A percentile compares a stretch with the other conserved stretches of the same genome.
Conservation (phyloP, 2,329 filamentous ascomycete genomes). For the Leptographium radiaticola region DNA sequence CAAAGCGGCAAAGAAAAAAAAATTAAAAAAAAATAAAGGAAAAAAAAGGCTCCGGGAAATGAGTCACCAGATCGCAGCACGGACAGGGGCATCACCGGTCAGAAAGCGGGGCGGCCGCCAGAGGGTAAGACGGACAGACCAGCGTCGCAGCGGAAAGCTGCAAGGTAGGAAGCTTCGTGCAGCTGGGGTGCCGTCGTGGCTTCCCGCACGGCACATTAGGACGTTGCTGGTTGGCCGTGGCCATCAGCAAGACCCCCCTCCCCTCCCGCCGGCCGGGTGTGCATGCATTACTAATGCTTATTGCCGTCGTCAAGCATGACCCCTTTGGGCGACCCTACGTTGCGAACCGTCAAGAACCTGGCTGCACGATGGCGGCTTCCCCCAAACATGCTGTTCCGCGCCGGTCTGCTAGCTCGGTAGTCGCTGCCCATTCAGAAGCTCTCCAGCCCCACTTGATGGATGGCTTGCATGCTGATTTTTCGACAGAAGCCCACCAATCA, state of each 20-base stretch:
- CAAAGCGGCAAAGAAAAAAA: neutral
- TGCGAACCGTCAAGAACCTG: too few species aligned
- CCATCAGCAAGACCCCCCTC: too few species aligned
- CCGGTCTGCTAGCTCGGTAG: neutral
- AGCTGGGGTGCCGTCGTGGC: neutral
- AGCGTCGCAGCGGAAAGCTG: neutral
- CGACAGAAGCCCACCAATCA: neutral
- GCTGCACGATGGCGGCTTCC: neutral
- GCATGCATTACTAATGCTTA: neutral
- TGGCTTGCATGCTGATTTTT: slow-evolving; percentile 1
- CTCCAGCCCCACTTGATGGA: neutral
- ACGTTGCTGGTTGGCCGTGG: neutral
- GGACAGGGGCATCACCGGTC: neutral
- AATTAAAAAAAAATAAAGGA: neutral
- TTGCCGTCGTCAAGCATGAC: too few species aligned
- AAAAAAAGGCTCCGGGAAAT: neutral
- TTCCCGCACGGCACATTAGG: neutral
- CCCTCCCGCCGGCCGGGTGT: too few species aligned
- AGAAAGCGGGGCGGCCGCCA: neutral
- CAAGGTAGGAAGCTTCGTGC: neutral
- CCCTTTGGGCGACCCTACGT: too few species aligned
- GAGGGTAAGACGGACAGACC: neutral
- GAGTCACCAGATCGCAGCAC: neutral
- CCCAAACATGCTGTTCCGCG: neutral
- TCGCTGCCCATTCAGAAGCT: neutral